Base-by-base conservation (phyloP, 139 green algal species). In the Tetradesmus lagerheimii region DNA sequence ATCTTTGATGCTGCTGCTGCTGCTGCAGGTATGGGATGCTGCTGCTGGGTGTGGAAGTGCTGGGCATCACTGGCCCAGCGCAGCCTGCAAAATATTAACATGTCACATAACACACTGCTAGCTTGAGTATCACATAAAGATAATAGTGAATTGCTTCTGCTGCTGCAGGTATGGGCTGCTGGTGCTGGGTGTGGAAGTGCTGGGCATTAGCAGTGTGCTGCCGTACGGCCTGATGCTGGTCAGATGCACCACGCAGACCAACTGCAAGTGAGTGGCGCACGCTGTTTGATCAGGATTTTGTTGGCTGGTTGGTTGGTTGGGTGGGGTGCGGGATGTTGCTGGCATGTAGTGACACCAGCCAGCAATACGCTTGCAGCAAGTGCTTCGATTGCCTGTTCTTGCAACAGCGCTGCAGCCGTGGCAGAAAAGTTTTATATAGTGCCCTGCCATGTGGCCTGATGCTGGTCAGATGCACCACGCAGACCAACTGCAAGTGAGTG, bases 141-240 rank as follows among this genome's bases (percentile, higher is more conserved):
- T n/a, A n/a, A n/a, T n/a, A n/a, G n/a, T n/a, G n/a, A n/a, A n/a
- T n/a, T n/a, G n/a, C 15, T 14, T 27, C 20, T 57, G 76, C 39
- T 41, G 34, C 81, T 67, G 29, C 84, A 80, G 64, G 47, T 93
- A 93, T 78, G 77, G 89, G 53, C n/a, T 79, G 67, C 50, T 92
- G 9, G 90, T 94, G 50, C 45, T 94, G 27, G 75, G 14, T 23
- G 79, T 91, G n/a, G 92, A 94, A 87, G 27, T 91, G 18, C 23
- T 94, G 23, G 92, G 92, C n/a, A 35, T 92, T 31, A 90, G 35
- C 27, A 91, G 89, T 14, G 89, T 94, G 80, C 82, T 94, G 9
- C 90, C 90, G 18, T 94, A 94, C 53, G 87, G 71, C 23, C 79
- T 92, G 34, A 82, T 92, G 83, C 89, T 94, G 6, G 39, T 89